Evolutionary conservation across 2,329 filamentous ascomycete genomes (phyloP).

Genomic region (Fulvia fulva): DNA sequence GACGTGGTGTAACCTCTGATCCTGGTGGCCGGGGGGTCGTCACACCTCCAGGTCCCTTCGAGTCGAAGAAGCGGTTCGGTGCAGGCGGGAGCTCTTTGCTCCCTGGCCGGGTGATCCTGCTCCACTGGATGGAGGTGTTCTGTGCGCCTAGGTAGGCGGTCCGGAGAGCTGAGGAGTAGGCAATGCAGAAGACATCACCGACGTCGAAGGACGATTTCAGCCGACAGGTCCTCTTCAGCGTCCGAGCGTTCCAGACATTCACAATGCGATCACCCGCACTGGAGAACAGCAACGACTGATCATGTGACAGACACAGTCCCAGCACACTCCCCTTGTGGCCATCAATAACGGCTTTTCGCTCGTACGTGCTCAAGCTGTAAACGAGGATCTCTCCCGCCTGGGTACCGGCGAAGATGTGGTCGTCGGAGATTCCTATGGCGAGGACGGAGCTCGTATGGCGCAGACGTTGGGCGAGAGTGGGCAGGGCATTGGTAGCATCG

Average conservation of each 20-base stretch:
- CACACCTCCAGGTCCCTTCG: constrained; percentile 75
- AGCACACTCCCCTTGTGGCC: constrained; percentile 91
- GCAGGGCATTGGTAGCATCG: constrained; percentile 35
- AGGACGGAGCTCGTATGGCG: constrained; percentile 76
- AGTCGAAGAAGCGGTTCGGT: constrained; percentile 84
- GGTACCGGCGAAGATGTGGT: constrained; percentile 84
- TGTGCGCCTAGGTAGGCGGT: constrained; percentile 90
- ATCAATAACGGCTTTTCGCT: constrained; percentile 72
- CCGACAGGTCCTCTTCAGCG: constrained; percentile 74
- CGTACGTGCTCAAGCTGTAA: constrained; percentile 85
- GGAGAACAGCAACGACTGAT: constrained; percentile 76
- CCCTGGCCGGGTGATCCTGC: constrained; percentile 44
- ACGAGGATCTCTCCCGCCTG: constrained; percentile 89
- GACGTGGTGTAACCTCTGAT: constrained; percentile 44
- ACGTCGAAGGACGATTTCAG: constrained; percentile 93
- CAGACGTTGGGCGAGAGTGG: constrained; percentile 70
- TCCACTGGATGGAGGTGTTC: constrained; percentile 94
- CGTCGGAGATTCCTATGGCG: constrained; percentile 72
- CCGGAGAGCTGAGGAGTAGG: constrained; percentile 73
- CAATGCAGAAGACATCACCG: constrained; percentile 93
- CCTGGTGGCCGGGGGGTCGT: constrained; percentile 69
- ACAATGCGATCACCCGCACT: constrained; percentile 90
- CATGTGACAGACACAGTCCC: constrained; percentile 72
- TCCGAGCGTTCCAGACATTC: constrained; percentile 83
- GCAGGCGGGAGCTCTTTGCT: constrained; percentile 48